These are phyloP conservation scores for Gossypium laxum DNA, from an alignment of 441 rosid species.

Conservation along the genomic window DNA sequence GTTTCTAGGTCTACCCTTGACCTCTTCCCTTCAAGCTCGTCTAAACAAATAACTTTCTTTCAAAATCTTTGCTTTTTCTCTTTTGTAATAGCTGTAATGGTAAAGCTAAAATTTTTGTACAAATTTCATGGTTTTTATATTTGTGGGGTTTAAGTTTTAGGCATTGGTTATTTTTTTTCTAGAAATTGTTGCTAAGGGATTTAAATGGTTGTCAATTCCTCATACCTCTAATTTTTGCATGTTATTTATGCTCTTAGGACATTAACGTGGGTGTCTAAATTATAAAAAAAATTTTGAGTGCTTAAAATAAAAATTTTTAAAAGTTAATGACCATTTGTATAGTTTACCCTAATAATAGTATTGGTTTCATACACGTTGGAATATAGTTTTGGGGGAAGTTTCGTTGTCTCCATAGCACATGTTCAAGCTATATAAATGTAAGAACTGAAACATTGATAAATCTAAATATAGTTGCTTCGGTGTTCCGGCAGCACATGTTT, in stretches of 20 bases:
- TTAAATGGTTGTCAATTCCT: no score
- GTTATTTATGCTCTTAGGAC: no score
- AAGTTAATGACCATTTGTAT: no score
- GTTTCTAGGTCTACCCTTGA: conserved; percentile 94
- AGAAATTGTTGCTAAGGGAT: no score
- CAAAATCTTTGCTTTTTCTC: background rate
- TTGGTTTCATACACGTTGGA: background rate
- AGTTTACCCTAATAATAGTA: background rate
- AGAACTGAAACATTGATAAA: background rate
- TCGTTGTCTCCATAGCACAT: background rate
- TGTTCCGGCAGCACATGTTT: background rate
- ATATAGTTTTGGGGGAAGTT: background rate
- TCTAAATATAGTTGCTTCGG: background rate
- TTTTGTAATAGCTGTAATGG: background rate
- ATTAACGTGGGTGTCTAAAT: no score
- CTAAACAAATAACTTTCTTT: conserved; percentile 18
- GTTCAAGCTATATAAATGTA: background rate
- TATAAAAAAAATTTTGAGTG: no score
- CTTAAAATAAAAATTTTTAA: no score
- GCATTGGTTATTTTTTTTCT: no score
- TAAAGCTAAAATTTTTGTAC: no score
- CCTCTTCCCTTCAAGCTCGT: conserved; percentile 97
- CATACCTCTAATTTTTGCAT: no score
- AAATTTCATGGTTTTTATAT: no score
- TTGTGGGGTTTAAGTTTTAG: no score